Base-by-base conservation (phyloP, 2,329 filamentous ascomycete species). In the Peltaster fructicola region DNA sequence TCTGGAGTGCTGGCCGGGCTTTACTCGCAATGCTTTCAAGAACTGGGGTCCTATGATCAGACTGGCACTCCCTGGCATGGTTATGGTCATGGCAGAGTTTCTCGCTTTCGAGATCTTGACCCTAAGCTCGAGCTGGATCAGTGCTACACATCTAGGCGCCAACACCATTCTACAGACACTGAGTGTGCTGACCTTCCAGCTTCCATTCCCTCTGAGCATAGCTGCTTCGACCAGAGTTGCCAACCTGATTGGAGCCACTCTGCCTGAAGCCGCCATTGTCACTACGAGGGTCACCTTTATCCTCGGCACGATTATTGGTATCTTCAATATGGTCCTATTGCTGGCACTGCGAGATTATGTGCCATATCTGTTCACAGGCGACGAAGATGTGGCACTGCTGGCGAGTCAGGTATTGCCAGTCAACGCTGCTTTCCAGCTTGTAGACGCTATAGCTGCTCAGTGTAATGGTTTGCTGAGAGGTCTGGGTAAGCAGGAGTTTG, bases 31-130 rank as follows among this genome's bases (percentile, higher is more conserved):
- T 18, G 73, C 75, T 1, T 59, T 82, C 25, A 55, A 56, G 16
- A 85, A 85, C 44, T 88, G 79, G 79, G 60, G 61, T 2, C 73
- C 74, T 6, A 90, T 91, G 85, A 68, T 95, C 40, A 69, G 71
- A 23, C 72, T 95, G 17, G 81, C 85, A 1, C 57, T 93, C 8
- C 84, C 85, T 0, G 85, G 85, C 2, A 71, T 95, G 47, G 58
- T 92, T 36, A 93, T 93, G 84, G 76, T 95, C 2, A 73, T 90
- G 48, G 82, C 85, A 4, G 85, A 95, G 48, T 91, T 79, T 54
- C 64, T 93, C 7, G 44, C 44, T 9, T 95, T 95, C 48, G 85
- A 95, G 49, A 70, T 92, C 23, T 59, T 92, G 33, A 92, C 82
- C 0, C 61, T 93, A n/a, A 70, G 73, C 6, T 68, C 79, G 0